Evolutionary conservation across 139 green algal genomes (phyloP), one percentile per base, ranked within the genome.

Genomic region (Chlorella sp.): DNA sequence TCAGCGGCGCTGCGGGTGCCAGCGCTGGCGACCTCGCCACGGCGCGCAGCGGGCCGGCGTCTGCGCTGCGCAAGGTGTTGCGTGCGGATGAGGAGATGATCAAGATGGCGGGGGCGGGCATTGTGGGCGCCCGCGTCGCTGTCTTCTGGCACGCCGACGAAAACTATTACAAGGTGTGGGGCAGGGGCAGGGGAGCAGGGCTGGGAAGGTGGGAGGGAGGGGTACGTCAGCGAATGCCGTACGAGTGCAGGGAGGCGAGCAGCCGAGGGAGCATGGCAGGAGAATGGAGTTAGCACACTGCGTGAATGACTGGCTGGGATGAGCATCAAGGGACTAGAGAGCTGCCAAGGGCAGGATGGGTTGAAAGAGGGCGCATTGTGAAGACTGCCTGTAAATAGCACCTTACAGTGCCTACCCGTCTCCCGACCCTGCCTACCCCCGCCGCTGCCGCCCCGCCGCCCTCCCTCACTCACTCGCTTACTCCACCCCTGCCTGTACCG

Each of bases 121-220:
- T 91, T 26, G 83, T 92, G 42, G 90, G 89, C 9, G 87, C 87
- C 14, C 88, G 92, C 15, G 90, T 95, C 28, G 88, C 89, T 0
- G 88, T 96, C 9, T 94, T 89, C 39, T 94, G 90, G 89, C 64
- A 64, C 4, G 86, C 91, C 2, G 91, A 95, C 61, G 79, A 91
- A 28, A 48, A 32, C 37, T 88, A 81, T 48, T 64, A 66, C 68
- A 88, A 88, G 84, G 84, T 88, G 84, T 88, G 84, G 28, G 84
- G 77, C 19, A 34, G 77, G 34, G 5, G 36, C 16, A 19, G 36
- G 4, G 30, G 28, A 36, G 37, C 19, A 34, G 37, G 15, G 39
- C 15, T 66, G 40, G 36, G 19, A 21, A 39, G 24, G 22, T 36
- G 40, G 24, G 40, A 26, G 78, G 78, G 26, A 66, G 21, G 78